These are phyloP conservation scores for Hemileccinum rubropunctum DNA, from an alignment of 768 basidiomycete species.

Conservation along the genomic window DNA sequence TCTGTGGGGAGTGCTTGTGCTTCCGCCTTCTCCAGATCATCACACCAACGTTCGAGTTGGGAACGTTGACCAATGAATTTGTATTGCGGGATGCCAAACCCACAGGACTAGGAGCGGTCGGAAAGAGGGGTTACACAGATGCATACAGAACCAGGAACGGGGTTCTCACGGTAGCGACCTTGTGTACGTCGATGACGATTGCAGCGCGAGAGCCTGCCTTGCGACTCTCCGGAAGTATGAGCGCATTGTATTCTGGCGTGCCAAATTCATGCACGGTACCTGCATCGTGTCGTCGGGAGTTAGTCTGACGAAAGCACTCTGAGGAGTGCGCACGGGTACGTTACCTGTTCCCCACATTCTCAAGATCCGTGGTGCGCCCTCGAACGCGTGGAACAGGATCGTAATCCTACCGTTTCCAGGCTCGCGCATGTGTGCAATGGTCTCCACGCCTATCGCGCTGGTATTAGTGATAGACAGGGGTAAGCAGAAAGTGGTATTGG, in stretches of 20 bases:
- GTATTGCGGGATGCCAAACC: constrained; percentile 62
- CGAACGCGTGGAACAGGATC: constrained; percentile 59
- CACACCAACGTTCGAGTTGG: constrained; percentile 45
- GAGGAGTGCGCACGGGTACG: not conserved
- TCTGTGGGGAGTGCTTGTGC: constrained; percentile 16
- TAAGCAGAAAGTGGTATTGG: not conserved
- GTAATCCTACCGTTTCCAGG: constrained; percentile 55
- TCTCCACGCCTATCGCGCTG: constrained; percentile 46
- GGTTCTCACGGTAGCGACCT: constrained; percentile 47
- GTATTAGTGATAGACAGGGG: not conserved
- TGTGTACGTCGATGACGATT: constrained; percentile 59
- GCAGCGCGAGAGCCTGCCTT: constrained; percentile 57
- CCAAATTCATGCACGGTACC: constrained; percentile 63
- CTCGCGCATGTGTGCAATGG: constrained; percentile 59
- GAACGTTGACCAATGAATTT: constrained; percentile 55
- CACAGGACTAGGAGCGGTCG: constrained; percentile 53
- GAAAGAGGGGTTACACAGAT: not conserved
- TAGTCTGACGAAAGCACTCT: not conserved
- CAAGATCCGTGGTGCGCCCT: constrained; percentile 56
- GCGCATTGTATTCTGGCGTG: constrained; percentile 53
- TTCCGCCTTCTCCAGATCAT: constrained; percentile 44
- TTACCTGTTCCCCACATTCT: constrained; percentile 58
- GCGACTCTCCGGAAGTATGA: constrained; percentile 45
- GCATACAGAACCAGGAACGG: not conserved
- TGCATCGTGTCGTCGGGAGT: constrained; percentile 17